phyloP scores from a whole-genome alignment of 192 early-diverging fungal genomes.

The Podila verticillata region DNA sequence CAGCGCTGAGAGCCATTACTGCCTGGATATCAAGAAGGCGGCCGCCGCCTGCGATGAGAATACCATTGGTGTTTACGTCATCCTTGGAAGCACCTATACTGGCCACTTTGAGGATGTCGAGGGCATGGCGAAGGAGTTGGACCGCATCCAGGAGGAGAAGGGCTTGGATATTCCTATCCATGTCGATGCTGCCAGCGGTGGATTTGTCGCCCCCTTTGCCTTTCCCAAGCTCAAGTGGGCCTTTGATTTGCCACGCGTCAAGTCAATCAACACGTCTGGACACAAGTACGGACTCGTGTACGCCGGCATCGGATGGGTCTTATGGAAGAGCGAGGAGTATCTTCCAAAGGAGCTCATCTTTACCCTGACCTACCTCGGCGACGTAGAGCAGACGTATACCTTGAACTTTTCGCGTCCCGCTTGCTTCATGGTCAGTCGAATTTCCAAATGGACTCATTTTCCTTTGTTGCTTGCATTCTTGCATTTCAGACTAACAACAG shows the following conservation, averaged over 20 bases:
- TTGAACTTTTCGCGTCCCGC: slow-evolving; percentile 81
- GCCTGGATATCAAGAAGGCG: slow-evolving; percentile 72
- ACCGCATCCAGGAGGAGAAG: slow-evolving; percentile 63
- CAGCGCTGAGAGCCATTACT: slow-evolving; percentile 51
- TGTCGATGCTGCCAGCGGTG: slow-evolving; percentile 86
- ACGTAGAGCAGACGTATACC: slow-evolving; percentile 73
- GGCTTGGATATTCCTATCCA: slow-evolving; percentile 82
- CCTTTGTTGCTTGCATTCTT: neutral
- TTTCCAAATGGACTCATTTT: neutral
- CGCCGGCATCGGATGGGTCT: slow-evolving; percentile 83
- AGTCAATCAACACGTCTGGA: slow-evolving; percentile 83
- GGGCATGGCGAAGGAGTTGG: slow-evolving; percentile 67
- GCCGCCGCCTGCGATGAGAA: slow-evolving; percentile 80
- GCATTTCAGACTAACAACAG: neutral
- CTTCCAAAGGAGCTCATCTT: slow-evolving; percentile 82
- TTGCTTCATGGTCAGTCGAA: slow-evolving; percentile 60
- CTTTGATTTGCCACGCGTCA: slow-evolving; percentile 67
- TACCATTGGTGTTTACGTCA: slow-evolving; percentile 81
- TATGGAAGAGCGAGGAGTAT: slow-evolving; percentile 74
- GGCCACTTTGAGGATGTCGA: slow-evolving; percentile 84
- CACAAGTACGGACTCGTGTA: slow-evolving; percentile 90
- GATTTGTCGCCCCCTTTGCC: slow-evolving; percentile 85
- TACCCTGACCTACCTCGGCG: slow-evolving; percentile 78
- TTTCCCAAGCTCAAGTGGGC: slow-evolving; percentile 78
- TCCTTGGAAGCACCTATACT: slow-evolving; percentile 77